Percentiles rank a stretch among this genome's conserved stretches.
Conservation (phyloP, 306 rosid genomes). For the Medicago arabica region DNA sequence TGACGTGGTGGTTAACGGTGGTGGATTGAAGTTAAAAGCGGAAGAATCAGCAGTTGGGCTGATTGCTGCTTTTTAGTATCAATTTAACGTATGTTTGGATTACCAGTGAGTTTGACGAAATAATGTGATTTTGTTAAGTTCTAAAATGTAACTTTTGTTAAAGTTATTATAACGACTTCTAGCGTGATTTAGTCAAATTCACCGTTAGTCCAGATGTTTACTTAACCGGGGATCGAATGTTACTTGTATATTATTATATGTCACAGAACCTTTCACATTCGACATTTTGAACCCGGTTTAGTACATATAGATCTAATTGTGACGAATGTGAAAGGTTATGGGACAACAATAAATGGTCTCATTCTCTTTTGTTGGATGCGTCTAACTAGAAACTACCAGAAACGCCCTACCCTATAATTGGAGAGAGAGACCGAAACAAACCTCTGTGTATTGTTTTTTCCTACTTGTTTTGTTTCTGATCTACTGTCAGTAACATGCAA, state of each 20-base stretch:
- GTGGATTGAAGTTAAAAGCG: slow-evolving; percentile 9
- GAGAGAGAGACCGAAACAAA: slow-evolving; percentile 35
- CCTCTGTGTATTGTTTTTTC: slow-evolving; percentile 5
- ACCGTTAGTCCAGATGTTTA: neutral
- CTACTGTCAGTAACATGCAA: neutral
- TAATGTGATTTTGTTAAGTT: neutral
- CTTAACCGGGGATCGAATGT: neutral
- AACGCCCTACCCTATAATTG: neutral
- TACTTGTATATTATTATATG: neutral
- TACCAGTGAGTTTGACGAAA: neutral
- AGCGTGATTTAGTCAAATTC: neutral
- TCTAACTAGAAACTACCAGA: slow-evolving; percentile 37
- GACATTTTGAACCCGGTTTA: too few relatives aligned
- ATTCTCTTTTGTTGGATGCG: slow-evolving; percentile 25
- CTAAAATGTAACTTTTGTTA: neutral
- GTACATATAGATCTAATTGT: slow-evolving; percentile 19
- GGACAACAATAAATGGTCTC: slow-evolving; percentile 14
- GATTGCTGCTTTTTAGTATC: slow-evolving; percentile 49
- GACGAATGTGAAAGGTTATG: slow-evolving; percentile 22
- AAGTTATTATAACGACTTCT: too few relatives aligned
- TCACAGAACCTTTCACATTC: too few relatives aligned
- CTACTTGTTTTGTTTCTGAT: slow-evolving; percentile 20
- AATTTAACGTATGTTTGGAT: neutral
- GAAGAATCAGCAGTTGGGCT: slow-evolving; percentile 37
- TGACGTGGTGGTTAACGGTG: slow-evolving; percentile 33